Conservation (phyloP, 2,329 filamentous ascomycete species). For the Claviceps sp. region DNA sequence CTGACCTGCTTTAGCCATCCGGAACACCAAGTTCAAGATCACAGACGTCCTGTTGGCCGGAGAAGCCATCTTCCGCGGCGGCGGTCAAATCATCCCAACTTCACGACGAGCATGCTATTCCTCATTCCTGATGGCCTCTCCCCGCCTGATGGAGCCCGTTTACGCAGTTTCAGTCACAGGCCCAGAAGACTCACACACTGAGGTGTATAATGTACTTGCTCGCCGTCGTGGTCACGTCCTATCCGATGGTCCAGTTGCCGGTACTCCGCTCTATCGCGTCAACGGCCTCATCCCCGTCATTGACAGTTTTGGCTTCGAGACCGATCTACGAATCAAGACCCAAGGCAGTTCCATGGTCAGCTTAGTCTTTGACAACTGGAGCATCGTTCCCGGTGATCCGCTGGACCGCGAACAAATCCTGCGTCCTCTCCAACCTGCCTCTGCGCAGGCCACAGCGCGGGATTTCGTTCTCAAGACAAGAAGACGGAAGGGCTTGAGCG, state of each 20-base stretch:
- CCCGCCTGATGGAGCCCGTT: conserved; percentile 90
- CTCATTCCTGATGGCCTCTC: conserved; percentile 92
- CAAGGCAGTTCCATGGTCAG: conserved; percentile 84
- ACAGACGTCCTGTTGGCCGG: conserved; percentile 78
- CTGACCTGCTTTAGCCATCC: conserved; percentile 51
- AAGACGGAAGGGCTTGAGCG: conserved; percentile 80
- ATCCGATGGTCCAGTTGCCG: conserved; percentile 85
- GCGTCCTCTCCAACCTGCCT: conserved; percentile 74
- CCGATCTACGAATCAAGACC: conserved; percentile 89
- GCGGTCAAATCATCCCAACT: conserved; percentile 94
- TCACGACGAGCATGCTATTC: conserved; percentile 86
- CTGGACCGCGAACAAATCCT: conserved; percentile 76
- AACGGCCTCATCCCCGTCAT: conserved; percentile 89
- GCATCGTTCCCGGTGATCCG: conserved; percentile 87
- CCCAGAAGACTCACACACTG: conserved; percentile 74
- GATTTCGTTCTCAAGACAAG: conserved; percentile 97
- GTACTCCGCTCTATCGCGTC: conserved; percentile 86
- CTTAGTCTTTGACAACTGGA: conserved; percentile 92
- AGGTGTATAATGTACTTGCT: conserved; percentile 84
- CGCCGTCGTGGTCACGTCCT: conserved; percentile 84
- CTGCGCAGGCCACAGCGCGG: conserved; percentile 75
- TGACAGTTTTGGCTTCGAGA: conserved; percentile 96
- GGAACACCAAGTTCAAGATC: conserved; percentile 94
- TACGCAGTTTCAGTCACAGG: conserved; percentile 90
- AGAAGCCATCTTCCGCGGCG: conserved; percentile 88